A percentile compares a stretch with the other conserved stretches of the same genome.
phyloP scores from a whole-genome alignment of 78 protist genomes.

The Thecamonas trahens region DNA sequence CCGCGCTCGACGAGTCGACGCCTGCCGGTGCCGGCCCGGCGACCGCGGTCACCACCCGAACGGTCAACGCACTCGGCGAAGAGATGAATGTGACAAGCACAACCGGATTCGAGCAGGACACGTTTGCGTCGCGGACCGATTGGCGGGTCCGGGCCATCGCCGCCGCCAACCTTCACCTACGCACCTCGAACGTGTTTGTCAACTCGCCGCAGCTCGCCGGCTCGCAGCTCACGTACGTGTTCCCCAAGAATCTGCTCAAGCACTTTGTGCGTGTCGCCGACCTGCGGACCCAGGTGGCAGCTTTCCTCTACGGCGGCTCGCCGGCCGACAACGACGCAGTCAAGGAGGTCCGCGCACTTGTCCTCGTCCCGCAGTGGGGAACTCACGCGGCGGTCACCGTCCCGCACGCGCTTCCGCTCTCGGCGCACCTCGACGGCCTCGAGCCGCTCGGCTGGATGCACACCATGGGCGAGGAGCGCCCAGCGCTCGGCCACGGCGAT shows the following conservation, averaged over 20 bases:
- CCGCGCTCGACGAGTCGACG: slow-evolving; percentile 94
- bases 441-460: slow-evolving; percentile 99
- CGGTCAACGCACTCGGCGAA: slow-evolving; percentile 93
- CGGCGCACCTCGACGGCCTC: slow-evolving; percentile 80
- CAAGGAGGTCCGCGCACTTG: slow-evolving; percentile 95
- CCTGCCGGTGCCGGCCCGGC: slow-evolving; percentile 66
- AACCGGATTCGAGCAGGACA: slow-evolving; percentile 83
- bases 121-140: slow-evolving; percentile 85
- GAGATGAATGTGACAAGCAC: slow-evolving; percentile 91
- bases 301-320: slow-evolving; percentile 89
- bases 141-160: slow-evolving; percentile 98
- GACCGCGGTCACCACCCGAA: slow-evolving; percentile 82
- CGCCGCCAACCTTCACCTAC: slow-evolving; percentile 93
- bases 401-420: slow-evolving; percentile 87
- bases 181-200: slow-evolving; percentile 97
- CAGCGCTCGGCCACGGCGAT: slow-evolving; percentile 91
- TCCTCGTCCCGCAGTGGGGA: slow-evolving; percentile 97
- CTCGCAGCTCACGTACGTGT: slow-evolving; percentile 88
- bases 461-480: slow-evolving; percentile 96
- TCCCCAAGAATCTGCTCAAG: slow-evolving; percentile 97
- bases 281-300: slow-evolving; percentile 94
- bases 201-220: slow-evolving; percentile 81
- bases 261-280: slow-evolving; percentile 85
- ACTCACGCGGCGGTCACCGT: slow-evolving; percentile 86
- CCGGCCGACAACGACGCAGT: slow-evolving; percentile 95